phyloP scores from a whole-genome alignment of 352 stramenopile species.

The Phytophthora multivora region DNA sequence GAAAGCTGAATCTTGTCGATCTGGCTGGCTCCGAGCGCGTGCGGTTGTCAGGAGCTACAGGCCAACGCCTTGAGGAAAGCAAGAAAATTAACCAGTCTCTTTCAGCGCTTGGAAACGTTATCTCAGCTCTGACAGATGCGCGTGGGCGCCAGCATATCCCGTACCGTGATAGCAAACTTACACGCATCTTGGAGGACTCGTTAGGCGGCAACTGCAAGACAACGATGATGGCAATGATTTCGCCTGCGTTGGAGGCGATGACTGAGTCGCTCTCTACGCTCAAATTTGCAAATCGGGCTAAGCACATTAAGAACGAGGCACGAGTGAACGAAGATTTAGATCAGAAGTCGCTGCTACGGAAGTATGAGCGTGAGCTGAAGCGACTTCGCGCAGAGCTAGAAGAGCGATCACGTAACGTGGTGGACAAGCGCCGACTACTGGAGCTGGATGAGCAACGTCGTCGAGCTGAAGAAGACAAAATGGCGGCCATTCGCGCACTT shows the following conservation, averaged over 20 bases:
- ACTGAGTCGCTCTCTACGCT: conserved; percentile 93
- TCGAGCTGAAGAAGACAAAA: conserved; percentile 94
- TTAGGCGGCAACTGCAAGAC: conserved; percentile 95
- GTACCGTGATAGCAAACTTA: conserved; percentile 95
- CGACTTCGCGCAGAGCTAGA: conserved; percentile 92
- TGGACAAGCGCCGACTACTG: conserved; percentile 92
- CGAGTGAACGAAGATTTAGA: conserved; percentile 93
- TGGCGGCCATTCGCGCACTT: conserved; percentile 92
- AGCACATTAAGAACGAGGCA: conserved; percentile 93
- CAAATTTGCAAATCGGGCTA: conserved; percentile 94
- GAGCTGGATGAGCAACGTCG: conserved; percentile 90
- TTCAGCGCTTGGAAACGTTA: conserved; percentile 91
- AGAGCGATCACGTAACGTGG: conserved; percentile 92
- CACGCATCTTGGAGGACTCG: conserved; percentile 89
- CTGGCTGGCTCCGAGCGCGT: conserved; percentile 92
- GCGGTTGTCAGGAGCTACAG: conserved; percentile 84
- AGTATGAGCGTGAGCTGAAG: conserved; percentile 96
- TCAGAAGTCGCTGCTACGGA: conserved; percentile 92
- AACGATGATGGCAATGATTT: conserved; percentile 97
- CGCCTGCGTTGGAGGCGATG: conserved; percentile 87
- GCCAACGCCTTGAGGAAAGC: conserved; percentile 89
- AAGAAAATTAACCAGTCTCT: conserved; percentile 95
- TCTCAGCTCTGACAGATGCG: conserved; percentile 89
- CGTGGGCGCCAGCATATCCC: conserved; percentile 91
- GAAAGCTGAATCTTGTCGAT: conserved; percentile 95